These are phyloP conservation scores for Sugiyamaella mastotermitis DNA, from an alignment of 805 yeast species.

Conservation along the genomic window DNA sequence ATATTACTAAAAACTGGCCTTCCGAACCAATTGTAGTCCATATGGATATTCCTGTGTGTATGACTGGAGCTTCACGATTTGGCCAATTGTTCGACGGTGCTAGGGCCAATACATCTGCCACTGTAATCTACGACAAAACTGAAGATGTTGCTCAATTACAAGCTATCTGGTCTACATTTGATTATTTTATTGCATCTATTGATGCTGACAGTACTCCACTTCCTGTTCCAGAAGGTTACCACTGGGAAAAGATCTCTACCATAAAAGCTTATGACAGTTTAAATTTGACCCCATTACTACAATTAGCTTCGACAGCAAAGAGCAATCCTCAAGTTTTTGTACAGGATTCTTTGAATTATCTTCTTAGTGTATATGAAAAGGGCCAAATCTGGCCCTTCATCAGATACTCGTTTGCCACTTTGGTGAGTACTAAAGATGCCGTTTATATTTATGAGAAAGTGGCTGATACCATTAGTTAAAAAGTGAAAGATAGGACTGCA, in stretches of 20 bases:
- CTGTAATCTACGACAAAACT: conserved; percentile 63
- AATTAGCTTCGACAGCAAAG: too few species aligned
- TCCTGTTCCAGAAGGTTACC: conserved; percentile 10
- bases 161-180: conserved; percentile 42
- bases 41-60: conserved; percentile 73
- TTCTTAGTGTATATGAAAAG: too few species aligned
- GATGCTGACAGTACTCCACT: conserved; percentile 16
- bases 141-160: conserved; percentile 43
- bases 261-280: conserved; percentile 39
- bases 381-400: too few species aligned
- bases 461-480: too few species aligned
- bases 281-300: conserved; percentile 21
- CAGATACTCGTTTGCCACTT: too few species aligned
- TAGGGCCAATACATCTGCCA: not conserved
- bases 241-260: conserved; percentile 41
- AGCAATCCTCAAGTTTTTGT: too few species aligned
- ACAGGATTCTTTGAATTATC: too few species aligned
- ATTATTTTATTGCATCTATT: conserved; percentile 44
- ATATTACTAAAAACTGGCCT: conserved; percentile 2
- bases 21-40: conserved; percentile 44
- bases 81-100: conserved; percentile 45
- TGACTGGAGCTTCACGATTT: conserved; percentile 81
- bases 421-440: conserved; percentile 23
- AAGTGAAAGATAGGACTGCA: too few species aligned
- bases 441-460: conserved; percentile 29